A percentile compares a stretch with the other conserved stretches of the same genome.
Evolutionary conservation across 345 rosid species (phyloP).

Genomic region (Sisymbrium irio): DNA sequence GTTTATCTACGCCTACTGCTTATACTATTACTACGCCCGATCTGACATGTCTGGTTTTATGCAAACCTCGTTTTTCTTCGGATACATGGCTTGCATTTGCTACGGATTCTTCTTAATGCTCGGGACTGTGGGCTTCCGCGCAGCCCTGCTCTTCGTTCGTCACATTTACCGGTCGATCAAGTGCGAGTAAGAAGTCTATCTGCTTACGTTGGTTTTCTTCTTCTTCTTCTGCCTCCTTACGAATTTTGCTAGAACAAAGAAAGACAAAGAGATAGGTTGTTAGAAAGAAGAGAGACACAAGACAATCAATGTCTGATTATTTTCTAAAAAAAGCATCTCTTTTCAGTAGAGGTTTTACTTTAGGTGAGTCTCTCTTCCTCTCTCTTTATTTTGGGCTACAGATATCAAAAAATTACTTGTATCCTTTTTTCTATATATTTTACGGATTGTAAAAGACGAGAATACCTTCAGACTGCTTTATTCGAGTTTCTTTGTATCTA

Average conservation of each 20-base stretch:
- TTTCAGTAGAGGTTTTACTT: conserved; percentile 14
- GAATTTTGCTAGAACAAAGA: conserved; percentile 31
- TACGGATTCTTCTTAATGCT: conserved; percentile 88
- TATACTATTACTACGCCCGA: conserved; percentile 66
- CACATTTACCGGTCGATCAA: conserved; percentile 77
- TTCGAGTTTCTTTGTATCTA: conserved; percentile 27
- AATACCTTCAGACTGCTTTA: background rate
- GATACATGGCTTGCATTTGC: conserved; percentile 89
- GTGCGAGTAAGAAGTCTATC: conserved; percentile 55
- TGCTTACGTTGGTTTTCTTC: conserved; percentile 11
- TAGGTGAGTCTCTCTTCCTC: conserved; percentile 14
- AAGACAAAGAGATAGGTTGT: conserved; percentile 11
- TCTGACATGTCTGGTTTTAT: conserved; percentile 87
- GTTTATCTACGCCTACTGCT: conserved; percentile 71
- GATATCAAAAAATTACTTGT: conserved; percentile 23
- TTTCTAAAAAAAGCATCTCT: conserved; percentile 9
- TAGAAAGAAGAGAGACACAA: conserved; percentile 30
- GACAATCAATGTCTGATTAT: conserved; percentile 25
- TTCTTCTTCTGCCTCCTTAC: conserved; percentile 5
- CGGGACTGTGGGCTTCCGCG: conserved; percentile 73
- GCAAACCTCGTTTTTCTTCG: conserved; percentile 87
- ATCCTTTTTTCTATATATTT: conserved; percentile 17
- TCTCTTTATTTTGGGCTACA: conserved; percentile 12
- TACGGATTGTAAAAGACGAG: conserved; percentile 28
- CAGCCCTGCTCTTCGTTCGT: conserved; percentile 67